Evolutionary conservation across 1,284 basidiomycete species (phyloP).

Genomic region (Ganoderma leucocontextum): DNA sequence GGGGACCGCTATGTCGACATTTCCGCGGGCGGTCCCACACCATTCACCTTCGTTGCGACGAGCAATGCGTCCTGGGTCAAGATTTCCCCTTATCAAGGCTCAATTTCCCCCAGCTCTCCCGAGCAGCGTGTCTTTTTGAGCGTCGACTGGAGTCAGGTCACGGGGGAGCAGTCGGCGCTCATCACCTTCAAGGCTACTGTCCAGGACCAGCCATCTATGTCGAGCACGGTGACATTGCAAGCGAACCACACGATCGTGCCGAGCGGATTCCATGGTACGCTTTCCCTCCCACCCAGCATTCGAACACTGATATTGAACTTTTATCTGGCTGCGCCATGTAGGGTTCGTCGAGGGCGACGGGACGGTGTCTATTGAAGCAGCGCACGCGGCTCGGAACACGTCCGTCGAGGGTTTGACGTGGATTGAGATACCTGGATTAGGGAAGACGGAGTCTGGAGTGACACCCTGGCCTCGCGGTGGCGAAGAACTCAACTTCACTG

Average conservation of each 20-base stretch:
- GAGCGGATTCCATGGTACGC: slow-evolving; percentile 57
- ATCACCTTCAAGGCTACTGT: slow-evolving; percentile 59
- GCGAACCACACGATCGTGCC: slow-evolving; percentile 51
- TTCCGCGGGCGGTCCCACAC: slow-evolving; percentile 63
- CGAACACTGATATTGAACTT: background rate
- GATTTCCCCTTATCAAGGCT: slow-evolving; percentile 55
- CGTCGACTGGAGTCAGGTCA: slow-evolving; percentile 70
- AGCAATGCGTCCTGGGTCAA: slow-evolving; percentile 63
- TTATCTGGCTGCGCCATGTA: slow-evolving; percentile 27
- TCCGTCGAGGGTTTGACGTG: slow-evolving; percentile 61
- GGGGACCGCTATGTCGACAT: slow-evolving; percentile 66
- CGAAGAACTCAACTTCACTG: slow-evolving; percentile 60
- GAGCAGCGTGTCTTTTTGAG: slow-evolving; percentile 64
- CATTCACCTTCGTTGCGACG: slow-evolving; percentile 63
- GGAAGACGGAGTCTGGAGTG: slow-evolving; percentile 65
- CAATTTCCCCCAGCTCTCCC: slow-evolving; percentile 56
- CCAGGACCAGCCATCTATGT: slow-evolving; percentile 45
- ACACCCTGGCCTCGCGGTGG: slow-evolving; percentile 67
- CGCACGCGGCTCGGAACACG: slow-evolving; percentile 61
- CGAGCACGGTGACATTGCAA: slow-evolving; percentile 50
- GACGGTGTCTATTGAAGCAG: slow-evolving; percentile 71
- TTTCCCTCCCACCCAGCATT: background rate
- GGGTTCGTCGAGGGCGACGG: slow-evolving; percentile 74
- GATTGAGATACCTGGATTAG: slow-evolving; percentile 66
- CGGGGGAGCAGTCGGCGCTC: slow-evolving; percentile 50